Base-by-base conservation (phyloP, 2,329 filamentous ascomycete genomes). In the Escovopsis sp. region DNA sequence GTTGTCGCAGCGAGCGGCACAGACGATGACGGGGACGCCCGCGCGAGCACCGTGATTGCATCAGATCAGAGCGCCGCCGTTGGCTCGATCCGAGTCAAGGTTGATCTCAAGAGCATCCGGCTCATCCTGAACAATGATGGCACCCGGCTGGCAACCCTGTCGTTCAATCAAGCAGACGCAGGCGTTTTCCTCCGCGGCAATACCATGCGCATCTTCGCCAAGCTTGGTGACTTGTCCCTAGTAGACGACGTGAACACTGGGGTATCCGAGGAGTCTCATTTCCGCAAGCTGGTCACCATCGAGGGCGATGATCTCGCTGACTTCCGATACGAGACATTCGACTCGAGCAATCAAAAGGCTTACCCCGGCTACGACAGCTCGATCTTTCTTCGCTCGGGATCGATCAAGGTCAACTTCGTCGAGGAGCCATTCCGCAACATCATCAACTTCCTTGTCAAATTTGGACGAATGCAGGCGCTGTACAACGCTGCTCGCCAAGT, bases 401-500 rank as follows among this genome's bases (percentile, higher is more conserved):
- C 91, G 0, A 82, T 98, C 59, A 96, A 94, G 64, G 72, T 98
- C 57, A 96, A 95, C 59, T 98, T 99, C 59, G 66, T 96, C 4
- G 89, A 95, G 47, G 93, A 98, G 59, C 91, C 91, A 0, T 95
- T 96, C 68, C 79, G 91, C 41, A 96, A 96, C 64, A 96, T 99
- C 49, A 85, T 98, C 61, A 85, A 93, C 51, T 99, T 98, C 61
- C 70, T 94, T 36, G 87, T 99, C 59, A 98, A 98, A 55, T 99
- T 99, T 59, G 91, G 93, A 47, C 94, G 94, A 63, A 99, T 99
- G 91, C 91, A 98, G 62, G 89, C 91, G 19, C 83, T 98, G 42
- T 98, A 94, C 68, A 98, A 99, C 56, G 89, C 91, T 36, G 91
- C 93, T 11, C 78, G 93, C 32, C 86, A 94, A 61, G 93, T 89